These are phyloP conservation scores for Blastobotrys persicus DNA, from an alignment of 1,139 yeast species.

Conservation along the genomic window DNA sequence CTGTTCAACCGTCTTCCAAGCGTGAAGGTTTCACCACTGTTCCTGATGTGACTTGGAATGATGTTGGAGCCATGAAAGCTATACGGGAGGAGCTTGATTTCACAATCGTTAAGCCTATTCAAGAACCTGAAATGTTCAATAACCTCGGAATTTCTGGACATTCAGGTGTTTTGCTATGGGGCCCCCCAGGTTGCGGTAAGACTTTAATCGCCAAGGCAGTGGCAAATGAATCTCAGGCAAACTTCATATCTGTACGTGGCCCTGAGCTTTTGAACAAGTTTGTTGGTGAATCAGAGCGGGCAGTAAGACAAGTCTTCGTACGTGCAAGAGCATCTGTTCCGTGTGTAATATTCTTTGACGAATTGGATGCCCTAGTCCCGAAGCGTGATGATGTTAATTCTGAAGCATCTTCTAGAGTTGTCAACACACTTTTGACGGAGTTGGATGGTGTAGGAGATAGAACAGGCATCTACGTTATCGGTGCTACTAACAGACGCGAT, in stretches of 20 bases:
- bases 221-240: conserved; percentile 92
- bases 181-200: conserved; percentile 97
- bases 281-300: conserved; percentile 91
- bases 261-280: conserved; percentile 93
- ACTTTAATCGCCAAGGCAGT: conserved; percentile 91
- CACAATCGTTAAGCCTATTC: conserved; percentile 97
- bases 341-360: conserved; percentile 89
- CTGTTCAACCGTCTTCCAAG: conserved; percentile 95
- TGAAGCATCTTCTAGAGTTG: conserved; percentile 91
- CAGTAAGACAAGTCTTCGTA: conserved; percentile 83
- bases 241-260: conserved; percentile 90
- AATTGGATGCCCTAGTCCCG: conserved; percentile 93
- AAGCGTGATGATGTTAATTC: conserved; percentile 80
- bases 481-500: conserved; percentile 97
- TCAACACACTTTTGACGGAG: conserved; percentile 89
- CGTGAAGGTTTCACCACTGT: conserved; percentile 99
- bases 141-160: conserved; percentile 96
- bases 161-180: conserved; percentile 97
- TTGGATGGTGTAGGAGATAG: conserved; percentile 92
- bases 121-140: conserved; percentile 83
- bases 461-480: conserved; percentile 88
- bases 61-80: conserved; percentile 82
- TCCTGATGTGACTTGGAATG: conserved; percentile 95
- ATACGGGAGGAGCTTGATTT: conserved; percentile 89
- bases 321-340: conserved; percentile 94